phyloP scores from a whole-genome alignment of 306 rosid genomes.

The Prunus kanzakura region DNA sequence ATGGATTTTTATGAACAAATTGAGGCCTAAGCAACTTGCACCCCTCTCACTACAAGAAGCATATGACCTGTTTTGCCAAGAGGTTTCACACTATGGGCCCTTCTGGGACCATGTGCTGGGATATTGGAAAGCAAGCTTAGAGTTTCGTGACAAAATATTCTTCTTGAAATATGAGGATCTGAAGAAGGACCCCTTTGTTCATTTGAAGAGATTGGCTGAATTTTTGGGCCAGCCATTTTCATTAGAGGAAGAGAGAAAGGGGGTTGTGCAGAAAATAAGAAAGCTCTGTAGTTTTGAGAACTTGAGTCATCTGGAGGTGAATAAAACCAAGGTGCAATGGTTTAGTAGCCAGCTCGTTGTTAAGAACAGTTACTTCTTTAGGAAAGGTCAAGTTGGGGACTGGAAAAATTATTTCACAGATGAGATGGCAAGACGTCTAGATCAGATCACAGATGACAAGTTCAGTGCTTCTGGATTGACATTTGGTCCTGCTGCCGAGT shows the following conservation, averaged over 20 bases:
- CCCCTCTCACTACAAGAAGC: background rate
- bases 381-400: background rate
- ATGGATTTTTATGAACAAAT: constrained; percentile 12
- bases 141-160: constrained; percentile 28
- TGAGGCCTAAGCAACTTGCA: background rate
- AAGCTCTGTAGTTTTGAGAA: constrained; percentile 36
- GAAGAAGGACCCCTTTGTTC: constrained; percentile 8
- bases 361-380: background rate
- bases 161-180: constrained; percentile 42
- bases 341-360: background rate
- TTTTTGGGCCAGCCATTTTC: constrained; percentile 34
- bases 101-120: constrained; percentile 35
- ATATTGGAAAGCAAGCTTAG: constrained; percentile 40
- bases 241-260: constrained; percentile 29
- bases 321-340: constrained; percentile 5
- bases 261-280: constrained; percentile 24
- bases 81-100: constrained; percentile 30
- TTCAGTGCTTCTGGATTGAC: background rate
- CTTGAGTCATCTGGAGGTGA: constrained; percentile 37
- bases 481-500: background rate
- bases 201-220: constrained; percentile 26
- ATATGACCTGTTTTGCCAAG: constrained; percentile 36
- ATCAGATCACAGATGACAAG: background rate
- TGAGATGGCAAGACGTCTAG: background rate
- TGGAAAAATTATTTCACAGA: background rate